Conservation (phyloP, 208 protist genomes). For the Zelonia costaricensis region DNA sequence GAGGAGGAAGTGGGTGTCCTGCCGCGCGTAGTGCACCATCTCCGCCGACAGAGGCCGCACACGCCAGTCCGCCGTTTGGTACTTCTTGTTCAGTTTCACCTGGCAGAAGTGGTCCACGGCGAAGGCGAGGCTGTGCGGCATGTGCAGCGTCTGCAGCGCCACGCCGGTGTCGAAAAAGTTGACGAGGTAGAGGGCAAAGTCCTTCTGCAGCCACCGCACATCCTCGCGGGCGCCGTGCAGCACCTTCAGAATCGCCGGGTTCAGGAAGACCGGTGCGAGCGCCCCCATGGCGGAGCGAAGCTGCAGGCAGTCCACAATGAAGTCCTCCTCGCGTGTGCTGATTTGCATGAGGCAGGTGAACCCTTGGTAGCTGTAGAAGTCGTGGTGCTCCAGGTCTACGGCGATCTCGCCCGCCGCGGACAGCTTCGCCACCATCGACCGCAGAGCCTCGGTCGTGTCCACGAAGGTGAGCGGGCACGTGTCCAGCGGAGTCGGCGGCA, state of each 20-base stretch:
- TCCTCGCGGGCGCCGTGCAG: slow-evolving; percentile 97
- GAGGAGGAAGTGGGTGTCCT: slow-evolving; percentile 99
- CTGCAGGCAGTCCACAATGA: slow-evolving; percentile 96
- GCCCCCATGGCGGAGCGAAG: slow-evolving; percentile 90
- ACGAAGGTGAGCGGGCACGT: slow-evolving; percentile 71
- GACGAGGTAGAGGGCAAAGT: slow-evolving; percentile 98
- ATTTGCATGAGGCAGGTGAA: slow-evolving; percentile 99
- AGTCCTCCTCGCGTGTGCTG: slow-evolving; percentile 95
- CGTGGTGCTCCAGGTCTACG: slow-evolving; percentile 96
- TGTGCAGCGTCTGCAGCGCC: slow-evolving; percentile 93
- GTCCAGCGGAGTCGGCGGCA: slow-evolving; percentile 61
- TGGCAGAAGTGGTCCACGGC: slow-evolving; percentile 94
- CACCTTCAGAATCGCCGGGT: slow-evolving; percentile 95
- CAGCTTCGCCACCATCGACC: slow-evolving; percentile 50
- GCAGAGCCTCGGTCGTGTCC: slow-evolving; percentile 58
- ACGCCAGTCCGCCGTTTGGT: slow-evolving; percentile 98
- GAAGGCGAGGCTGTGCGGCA: slow-evolving; percentile 92
- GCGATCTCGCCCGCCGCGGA: slow-evolving; percentile 84
- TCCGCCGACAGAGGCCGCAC: slow-evolving; percentile 96
- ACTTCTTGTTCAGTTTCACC: slow-evolving; percentile 96
- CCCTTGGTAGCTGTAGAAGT: slow-evolving; percentile 95
- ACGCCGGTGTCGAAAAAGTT: slow-evolving; percentile 99
- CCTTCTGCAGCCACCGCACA: slow-evolving; percentile 97
- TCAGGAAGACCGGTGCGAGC: slow-evolving; percentile 90
- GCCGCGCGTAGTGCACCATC: slow-evolving; percentile 97